Conservation (phyloP, 768 basidiomycete species). For the Lactarius tabidus region DNA sequence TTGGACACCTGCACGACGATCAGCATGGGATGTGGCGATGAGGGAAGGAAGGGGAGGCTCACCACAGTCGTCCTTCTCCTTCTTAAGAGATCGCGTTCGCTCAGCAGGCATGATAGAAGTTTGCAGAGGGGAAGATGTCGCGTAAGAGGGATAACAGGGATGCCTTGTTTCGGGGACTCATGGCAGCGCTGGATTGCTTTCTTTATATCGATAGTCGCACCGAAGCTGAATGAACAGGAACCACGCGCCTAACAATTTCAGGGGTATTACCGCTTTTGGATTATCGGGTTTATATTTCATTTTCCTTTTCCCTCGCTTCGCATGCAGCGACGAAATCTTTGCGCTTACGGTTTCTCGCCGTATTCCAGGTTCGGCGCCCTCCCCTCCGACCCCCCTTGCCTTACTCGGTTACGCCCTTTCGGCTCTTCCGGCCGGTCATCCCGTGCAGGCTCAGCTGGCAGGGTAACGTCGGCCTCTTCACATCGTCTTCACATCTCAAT, state of each 20-base stretch:
- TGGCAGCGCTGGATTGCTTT: slow-evolving; percentile 1
- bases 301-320: background rate
- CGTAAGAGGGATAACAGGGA: slow-evolving; percentile 8
- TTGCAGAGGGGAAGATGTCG: slow-evolving; percentile 4
- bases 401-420: background rate
- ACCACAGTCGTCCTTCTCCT: slow-evolving; percentile 21
- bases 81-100: slow-evolving; percentile 24
- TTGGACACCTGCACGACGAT: slow-evolving; percentile 32
- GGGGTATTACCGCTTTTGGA: slow-evolving; percentile 16
- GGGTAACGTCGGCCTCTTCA: background rate
- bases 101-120: slow-evolving; percentile 24
- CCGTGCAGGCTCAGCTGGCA: background rate
- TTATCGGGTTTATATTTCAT: background rate
- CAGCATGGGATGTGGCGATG: background rate
- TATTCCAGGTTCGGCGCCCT: slow-evolving; percentile 8
- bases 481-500: background rate
- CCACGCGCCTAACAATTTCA: slow-evolving; percentile 4
- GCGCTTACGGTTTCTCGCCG: background rate
- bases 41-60: background rate
- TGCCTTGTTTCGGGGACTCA: slow-evolving; percentile 17
- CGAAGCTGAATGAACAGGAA: background rate
- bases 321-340: no score
- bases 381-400: background rate
- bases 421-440: slow-evolving; percentile 14
- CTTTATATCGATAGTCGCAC: slow-evolving; percentile 22